A percentile compares a stretch with the other conserved stretches of the same genome.
Evolutionary conservation across 2,329 filamentous ascomycete genomes (phyloP).

Genomic region (Clarireedia monteithiana): DNA sequence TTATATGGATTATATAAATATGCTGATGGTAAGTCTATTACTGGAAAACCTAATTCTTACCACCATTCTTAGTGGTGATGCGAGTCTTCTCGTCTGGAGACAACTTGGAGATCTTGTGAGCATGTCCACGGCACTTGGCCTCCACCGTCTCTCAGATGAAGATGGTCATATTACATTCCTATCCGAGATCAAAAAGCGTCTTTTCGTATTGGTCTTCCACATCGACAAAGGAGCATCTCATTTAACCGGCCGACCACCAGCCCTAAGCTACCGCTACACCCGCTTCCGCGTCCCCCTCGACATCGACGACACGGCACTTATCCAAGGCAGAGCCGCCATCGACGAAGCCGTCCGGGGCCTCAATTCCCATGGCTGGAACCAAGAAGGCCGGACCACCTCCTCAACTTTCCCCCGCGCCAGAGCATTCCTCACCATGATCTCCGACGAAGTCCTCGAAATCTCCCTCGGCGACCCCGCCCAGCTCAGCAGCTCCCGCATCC

Average conservation of each 20-base stretch:
- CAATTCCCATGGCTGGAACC: constrained; percentile 46
- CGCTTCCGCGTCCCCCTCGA: constrained; percentile 47
- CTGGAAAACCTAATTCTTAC: constrained; percentile 31
- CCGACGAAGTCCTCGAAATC: constrained; percentile 52
- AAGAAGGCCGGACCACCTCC: constrained; percentile 34
- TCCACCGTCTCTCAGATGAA: constrained; percentile 22
- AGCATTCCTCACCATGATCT: constrained; percentile 40
- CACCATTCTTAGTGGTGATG: constrained; percentile 34
- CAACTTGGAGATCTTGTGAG: constrained; percentile 33
- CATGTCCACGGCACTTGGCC: constrained; percentile 22
- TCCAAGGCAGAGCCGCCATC: constrained; percentile 35
- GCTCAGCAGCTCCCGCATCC: constrained; percentile 17
- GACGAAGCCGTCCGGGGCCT: constrained; percentile 33
- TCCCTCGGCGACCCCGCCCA: constrained; percentile 30
- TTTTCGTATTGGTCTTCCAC: constrained; percentile 33
- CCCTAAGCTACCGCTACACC: constrained; percentile 44
- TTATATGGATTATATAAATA: constrained; percentile 32
- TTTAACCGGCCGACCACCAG: constrained; percentile 47
- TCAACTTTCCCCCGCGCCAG: constrained; percentile 40
- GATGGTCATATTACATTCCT: constrained; percentile 23
- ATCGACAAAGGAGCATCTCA: constrained; percentile 44
- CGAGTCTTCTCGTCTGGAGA: constrained; percentile 33
- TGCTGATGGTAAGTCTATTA: constrained; percentile 32
- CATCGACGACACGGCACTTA: constrained; percentile 42
- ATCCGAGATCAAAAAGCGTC: constrained; percentile 30